These are phyloP conservation scores for Simplicillium aogashimaense DNA, from an alignment of 2,329 filamentous ascomycete species.

Conservation along the genomic window DNA sequence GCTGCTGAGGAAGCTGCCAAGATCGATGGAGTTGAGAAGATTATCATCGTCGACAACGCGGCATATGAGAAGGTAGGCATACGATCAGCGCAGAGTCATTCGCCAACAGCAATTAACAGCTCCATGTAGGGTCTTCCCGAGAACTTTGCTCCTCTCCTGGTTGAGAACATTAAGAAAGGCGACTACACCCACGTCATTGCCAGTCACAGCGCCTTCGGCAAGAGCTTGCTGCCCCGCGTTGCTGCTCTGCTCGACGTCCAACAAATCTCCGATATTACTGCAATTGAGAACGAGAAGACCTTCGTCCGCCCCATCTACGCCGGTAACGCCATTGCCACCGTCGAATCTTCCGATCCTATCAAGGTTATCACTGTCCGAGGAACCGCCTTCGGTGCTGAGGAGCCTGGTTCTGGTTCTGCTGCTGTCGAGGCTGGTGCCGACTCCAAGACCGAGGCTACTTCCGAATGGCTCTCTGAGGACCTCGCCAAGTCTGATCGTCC, in stretches of 20 bases:
- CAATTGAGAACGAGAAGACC: slow-evolving; percentile 80
- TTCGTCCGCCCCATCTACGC: slow-evolving; percentile 97
- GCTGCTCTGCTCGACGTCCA: slow-evolving; percentile 86
- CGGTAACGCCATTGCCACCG: slow-evolving; percentile 92
- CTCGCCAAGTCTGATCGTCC: slow-evolving; percentile 89
- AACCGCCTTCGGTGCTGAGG: slow-evolving; percentile 76
- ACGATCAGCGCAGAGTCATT: neutral
- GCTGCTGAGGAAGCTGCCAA: slow-evolving; percentile 80
- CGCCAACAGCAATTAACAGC: slow-evolving; percentile 1
- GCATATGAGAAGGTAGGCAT: slow-evolving; percentile 76
- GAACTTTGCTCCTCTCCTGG: slow-evolving; percentile 85
- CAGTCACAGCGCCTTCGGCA: slow-evolving; percentile 91
- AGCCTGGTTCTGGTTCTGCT: slow-evolving; percentile 63
- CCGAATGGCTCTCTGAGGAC: slow-evolving; percentile 91
- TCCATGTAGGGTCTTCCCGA: slow-evolving; percentile 67
- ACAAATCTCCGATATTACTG: slow-evolving; percentile 86
- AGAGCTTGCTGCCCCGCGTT: slow-evolving; percentile 84
- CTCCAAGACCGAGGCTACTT: slow-evolving; percentile 61
- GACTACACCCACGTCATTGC: slow-evolving; percentile 88
- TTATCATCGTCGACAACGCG: slow-evolving; percentile 77
- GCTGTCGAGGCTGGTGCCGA: slow-evolving; percentile 73
- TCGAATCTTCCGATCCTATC: slow-evolving; percentile 75
- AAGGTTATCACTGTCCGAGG: slow-evolving; percentile 91
- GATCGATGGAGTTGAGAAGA: slow-evolving; percentile 82
- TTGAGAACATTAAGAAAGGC: slow-evolving; percentile 94